Conservation (phyloP, 2,329 filamentous ascomycete genomes). For the Botrytis fragariae region DNA sequence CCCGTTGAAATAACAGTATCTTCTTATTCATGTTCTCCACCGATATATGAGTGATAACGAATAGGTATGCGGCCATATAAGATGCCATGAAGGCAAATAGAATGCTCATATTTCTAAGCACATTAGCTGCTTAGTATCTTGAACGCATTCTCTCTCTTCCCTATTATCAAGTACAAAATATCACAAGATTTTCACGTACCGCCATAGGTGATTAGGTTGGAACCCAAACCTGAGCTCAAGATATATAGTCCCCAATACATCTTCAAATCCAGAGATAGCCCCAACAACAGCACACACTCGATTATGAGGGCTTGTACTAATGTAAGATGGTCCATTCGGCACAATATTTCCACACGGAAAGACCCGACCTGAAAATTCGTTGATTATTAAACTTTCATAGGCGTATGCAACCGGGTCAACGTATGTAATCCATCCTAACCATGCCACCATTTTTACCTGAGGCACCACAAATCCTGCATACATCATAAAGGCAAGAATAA, state of each 20-base stretch:
- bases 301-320: conserved; percentile 22
- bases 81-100: conserved; percentile 63
- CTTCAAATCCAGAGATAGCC: conserved; percentile 50
- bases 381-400: conserved; percentile 79
- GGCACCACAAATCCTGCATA: conserved; percentile 45
- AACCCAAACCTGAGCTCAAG: conserved; percentile 56
- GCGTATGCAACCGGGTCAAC: conserved; percentile 61
- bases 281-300: conserved; percentile 58
- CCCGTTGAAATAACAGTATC: conserved; percentile 70
- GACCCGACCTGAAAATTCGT: conserved; percentile 61
- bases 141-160: too few species aligned
- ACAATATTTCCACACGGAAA: conserved; percentile 32
- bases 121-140: background rate
- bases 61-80: conserved; percentile 60
- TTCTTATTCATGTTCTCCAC: conserved; percentile 75
- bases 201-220: conserved; percentile 59
- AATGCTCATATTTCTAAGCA: conserved; percentile 60
- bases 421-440: conserved; percentile 82
- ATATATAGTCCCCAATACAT: conserved; percentile 52
- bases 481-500: conserved; percentile 40
- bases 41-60: conserved; percentile 59
- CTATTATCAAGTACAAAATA: too few species aligned
- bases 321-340: conserved; percentile 25
- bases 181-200: conserved; percentile 32
- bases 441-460: conserved; percentile 63